Evolutionary conservation across 176 grass and related monocot species (phyloP).

Genomic region (Saccharum spontaneum): DNA sequence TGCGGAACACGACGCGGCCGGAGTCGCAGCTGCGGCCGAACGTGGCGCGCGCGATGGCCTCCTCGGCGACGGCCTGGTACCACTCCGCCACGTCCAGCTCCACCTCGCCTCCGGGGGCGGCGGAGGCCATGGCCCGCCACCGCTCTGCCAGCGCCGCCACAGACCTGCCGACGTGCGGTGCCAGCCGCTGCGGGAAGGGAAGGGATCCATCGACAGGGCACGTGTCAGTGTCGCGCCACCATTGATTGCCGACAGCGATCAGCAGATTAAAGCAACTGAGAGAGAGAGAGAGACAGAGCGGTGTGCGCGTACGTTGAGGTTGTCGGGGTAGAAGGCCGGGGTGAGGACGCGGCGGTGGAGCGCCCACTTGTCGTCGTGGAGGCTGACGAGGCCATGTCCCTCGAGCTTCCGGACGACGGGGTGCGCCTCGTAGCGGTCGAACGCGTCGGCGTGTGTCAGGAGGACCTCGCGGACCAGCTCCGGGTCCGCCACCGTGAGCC

Average conservation of each 20-base stretch:
- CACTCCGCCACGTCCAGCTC: constrained; percentile 86
- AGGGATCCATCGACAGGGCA: not conserved
- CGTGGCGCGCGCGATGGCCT: constrained; percentile 63
- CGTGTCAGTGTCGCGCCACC: constrained; percentile 22
- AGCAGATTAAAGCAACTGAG: not conserved
- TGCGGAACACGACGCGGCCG: constrained; percentile 67
- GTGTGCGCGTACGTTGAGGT: constrained; percentile 68
- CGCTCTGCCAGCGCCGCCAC: constrained; percentile 58
- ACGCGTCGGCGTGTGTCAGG: constrained; percentile 49
- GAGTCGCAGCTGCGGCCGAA: constrained; percentile 75
- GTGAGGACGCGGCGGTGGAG: constrained; percentile 76
- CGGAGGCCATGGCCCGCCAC: constrained; percentile 47
- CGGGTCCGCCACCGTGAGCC: constrained; percentile 69
- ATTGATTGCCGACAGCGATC: constrained; percentile 11
- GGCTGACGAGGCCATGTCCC: constrained; percentile 80
- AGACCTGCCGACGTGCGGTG: constrained; percentile 62
- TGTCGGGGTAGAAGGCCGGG: constrained; percentile 67
- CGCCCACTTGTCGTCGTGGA: constrained; percentile 78
- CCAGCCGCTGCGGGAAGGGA: constrained; percentile 51
- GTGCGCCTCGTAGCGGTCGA: constrained; percentile 83
- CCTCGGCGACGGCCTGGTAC: constrained; percentile 78
- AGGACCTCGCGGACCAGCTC: constrained; percentile 76
- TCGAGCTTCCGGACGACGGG: constrained; percentile 80
- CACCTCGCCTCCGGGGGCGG: constrained; percentile 54
- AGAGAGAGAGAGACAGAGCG: not conserved